Evolutionary conservation across 768 basidiomycete genomes (phyloP).

Genomic region (Pleurotus cornucopiae): DNA sequence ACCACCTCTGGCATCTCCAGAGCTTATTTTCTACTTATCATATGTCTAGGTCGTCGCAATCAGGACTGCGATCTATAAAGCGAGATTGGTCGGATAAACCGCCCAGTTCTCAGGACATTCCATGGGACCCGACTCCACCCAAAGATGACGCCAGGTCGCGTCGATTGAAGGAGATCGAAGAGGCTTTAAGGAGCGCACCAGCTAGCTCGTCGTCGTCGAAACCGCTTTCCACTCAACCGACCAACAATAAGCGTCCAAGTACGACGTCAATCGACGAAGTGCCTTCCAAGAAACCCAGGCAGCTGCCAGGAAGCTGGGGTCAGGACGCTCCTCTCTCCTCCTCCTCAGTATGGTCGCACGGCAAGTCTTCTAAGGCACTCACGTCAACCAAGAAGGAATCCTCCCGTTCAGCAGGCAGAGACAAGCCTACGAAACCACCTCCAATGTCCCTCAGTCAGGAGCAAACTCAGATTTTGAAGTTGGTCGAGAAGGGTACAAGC

Average conservation of each 20-base stretch:
- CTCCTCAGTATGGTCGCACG: not conserved
- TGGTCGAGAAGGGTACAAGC: conserved; percentile 70
- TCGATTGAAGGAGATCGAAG: conserved; percentile 58
- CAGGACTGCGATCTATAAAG: conserved; percentile 56
- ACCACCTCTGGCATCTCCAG: no score
- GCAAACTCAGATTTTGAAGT: conserved; percentile 76
- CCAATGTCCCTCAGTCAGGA: conserved; percentile 74
- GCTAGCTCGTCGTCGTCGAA: conserved; percentile 16
- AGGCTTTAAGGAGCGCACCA: conserved; percentile 36
- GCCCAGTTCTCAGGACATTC: conserved; percentile 26
- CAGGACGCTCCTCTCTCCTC: conserved; percentile 8
- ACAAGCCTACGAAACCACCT: conserved; percentile 28
- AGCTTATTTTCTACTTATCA: not conserved
- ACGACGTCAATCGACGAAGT: conserved; percentile 20
- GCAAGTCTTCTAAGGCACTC: not conserved
- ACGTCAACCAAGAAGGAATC: conserved; percentile 9
- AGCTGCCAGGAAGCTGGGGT: conserved; percentile 49
- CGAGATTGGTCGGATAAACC: conserved; percentile 56
- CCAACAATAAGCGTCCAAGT: conserved; percentile 35
- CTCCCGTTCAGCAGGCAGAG: conserved; percentile 10
- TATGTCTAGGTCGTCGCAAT: conserved; percentile 37
- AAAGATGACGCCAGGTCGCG: conserved; percentile 20
- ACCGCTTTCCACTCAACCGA: conserved; percentile 24
- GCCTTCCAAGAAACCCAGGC: conserved; percentile 49
- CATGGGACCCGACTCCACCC: conserved; percentile 13